Conservation (phyloP, 2,329 filamentous ascomycete genomes). For the Claviceps pazoutovae region DNA sequence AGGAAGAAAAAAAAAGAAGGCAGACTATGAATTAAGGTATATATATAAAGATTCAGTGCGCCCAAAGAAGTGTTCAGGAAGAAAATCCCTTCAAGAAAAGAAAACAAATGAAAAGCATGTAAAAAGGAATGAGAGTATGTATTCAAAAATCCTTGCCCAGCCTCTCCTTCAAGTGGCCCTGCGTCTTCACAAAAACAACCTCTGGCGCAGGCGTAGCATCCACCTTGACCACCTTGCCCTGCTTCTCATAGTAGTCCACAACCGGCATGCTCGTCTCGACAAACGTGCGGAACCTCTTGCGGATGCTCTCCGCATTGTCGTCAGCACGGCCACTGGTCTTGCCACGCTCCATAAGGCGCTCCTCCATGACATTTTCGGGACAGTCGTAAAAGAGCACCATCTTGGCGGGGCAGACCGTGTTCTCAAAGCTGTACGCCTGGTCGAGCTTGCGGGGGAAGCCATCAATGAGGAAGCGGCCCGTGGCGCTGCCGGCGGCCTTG, state of each 20-base stretch:
- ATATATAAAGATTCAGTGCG: neutral
- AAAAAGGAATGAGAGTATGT: neutral
- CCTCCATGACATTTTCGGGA: constrained; percentile 77
- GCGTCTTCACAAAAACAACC: constrained; percentile 40
- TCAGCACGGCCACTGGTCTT: constrained; percentile 86
- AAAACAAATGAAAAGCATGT: neutral
- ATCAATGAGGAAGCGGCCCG: constrained; percentile 61
- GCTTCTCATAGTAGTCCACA: constrained; percentile 65
- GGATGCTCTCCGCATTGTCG: constrained; percentile 90
- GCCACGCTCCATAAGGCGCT: constrained; percentile 70
- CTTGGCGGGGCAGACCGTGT: constrained; percentile 67
- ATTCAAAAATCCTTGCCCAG: constrained; percentile 26
- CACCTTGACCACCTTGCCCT: constrained; percentile 70
- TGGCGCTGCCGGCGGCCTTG: constrained; percentile 26
- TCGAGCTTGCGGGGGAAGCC: constrained; percentile 96
- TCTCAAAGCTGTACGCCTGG: constrained; percentile 88
- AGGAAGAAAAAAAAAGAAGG: neutral
- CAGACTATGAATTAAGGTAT: neutral
- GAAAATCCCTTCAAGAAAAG: neutral
- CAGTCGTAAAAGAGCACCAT: constrained; percentile 93
- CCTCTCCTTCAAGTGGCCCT: constrained; percentile 32
- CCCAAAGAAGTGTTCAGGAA: neutral
- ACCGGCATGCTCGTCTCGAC: constrained; percentile 96
- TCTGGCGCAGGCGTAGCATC: constrained; percentile 56
- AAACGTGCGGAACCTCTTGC: constrained; percentile 91